These are phyloP conservation scores for Colletotrichum tabaci DNA, from an alignment of 2,329 filamentous ascomycete species.

Conservation along the genomic window DNA sequence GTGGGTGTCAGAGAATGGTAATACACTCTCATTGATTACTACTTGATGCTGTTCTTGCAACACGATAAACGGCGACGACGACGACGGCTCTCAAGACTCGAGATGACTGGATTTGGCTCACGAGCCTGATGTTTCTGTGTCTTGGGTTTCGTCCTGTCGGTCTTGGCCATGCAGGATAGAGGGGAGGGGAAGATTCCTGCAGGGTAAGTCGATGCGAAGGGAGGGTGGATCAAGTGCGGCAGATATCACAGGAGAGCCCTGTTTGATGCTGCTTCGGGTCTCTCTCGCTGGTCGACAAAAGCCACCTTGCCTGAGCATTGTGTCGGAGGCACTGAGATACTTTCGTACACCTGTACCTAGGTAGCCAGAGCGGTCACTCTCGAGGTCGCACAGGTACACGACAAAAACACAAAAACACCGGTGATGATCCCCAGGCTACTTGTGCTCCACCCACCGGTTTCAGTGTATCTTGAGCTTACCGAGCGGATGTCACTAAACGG, in stretches of 20 bases:
- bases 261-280: not conserved
- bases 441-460: conserved; percentile 16
- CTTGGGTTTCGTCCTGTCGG: not conserved
- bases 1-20: not conserved
- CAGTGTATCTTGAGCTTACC: not conserved
- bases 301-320: conserved; percentile 4
- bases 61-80: not conserved
- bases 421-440: conserved; percentile 14
- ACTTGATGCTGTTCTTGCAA: not conserved
- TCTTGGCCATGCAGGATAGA: not conserved
- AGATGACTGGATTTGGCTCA: not conserved
- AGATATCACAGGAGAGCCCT: conserved; percentile 20
- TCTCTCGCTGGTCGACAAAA: not conserved
- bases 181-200: not conserved
- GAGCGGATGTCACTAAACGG: conserved; percentile 14
- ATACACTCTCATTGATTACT: not conserved
- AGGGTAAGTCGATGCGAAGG: conserved; percentile 22
- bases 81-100: not conserved
- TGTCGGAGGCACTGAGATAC: no score
- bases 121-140: not conserved
- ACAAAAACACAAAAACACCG: no score
- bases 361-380: no score
- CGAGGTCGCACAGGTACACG: no score
- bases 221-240: conserved; percentile 12
- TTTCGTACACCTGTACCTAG: no score